Conservation (phyloP, 257 asterid species). For the Solanum pinnatisectum region DNA sequence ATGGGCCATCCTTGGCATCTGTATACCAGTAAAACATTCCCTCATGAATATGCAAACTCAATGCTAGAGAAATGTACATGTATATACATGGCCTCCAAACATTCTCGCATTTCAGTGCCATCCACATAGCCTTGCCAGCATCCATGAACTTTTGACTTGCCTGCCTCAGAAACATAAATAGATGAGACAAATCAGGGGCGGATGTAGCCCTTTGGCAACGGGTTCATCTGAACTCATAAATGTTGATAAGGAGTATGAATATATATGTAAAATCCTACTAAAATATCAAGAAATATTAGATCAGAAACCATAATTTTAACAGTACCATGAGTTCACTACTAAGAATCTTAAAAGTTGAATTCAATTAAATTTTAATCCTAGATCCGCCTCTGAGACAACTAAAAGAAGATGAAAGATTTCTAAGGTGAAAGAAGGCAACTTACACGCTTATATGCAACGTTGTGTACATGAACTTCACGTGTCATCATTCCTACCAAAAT, state of each 20-base stretch:
- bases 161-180: conserved; percentile 13
- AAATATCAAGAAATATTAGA: not conserved
- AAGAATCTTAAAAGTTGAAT: not conserved
- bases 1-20: conserved; percentile 57
- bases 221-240: not conserved
- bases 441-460: not conserved
- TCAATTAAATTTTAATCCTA: not conserved
- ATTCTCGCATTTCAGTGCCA: conserved; percentile 37
- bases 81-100: conserved; percentile 69
- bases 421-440: not conserved
- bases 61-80: conserved; percentile 57
- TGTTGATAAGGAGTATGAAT: not conserved
- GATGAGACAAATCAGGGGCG: not conserved
- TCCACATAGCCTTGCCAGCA: conserved; percentile 43
- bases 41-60: conserved; percentile 67
- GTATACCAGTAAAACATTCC: conserved; percentile 77
- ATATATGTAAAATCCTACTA: not conserved
- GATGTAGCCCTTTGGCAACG: not conserved
- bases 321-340: not conserved
- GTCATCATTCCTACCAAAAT: conserved; percentile 44
- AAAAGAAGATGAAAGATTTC: not conserved
- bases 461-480: conserved; percentile 27
- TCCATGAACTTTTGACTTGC: conserved; percentile 26
- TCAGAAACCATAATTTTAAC: not conserved
- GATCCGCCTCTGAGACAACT: not conserved